phyloP scores from a whole-genome alignment of 345 rosid species.

The Durio zibethinus region DNA sequence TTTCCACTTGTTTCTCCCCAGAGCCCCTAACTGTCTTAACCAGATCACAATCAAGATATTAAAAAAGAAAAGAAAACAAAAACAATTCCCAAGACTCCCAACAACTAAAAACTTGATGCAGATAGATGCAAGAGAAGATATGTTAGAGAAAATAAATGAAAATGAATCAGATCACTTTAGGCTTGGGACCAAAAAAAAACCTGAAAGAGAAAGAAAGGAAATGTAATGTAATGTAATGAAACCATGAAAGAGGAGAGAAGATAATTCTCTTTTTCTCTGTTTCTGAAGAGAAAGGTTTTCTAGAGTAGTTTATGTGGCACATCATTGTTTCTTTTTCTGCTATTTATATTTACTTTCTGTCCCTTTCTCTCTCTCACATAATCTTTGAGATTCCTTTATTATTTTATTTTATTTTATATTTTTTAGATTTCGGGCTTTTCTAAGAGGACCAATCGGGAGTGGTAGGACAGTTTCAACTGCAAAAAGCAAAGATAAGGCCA shows the following conservation, averaged over 20 bases:
- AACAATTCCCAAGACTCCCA: constrained; percentile 10
- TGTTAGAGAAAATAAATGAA: not conserved
- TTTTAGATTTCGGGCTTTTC: constrained; percentile 5
- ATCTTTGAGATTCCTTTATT: not conserved
- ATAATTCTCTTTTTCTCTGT: not conserved
- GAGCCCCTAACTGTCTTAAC: not conserved
- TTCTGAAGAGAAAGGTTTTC: not conserved
- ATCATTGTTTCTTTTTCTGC: constrained; percentile 7
- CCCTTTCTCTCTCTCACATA: constrained; percentile 5
- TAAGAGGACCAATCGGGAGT: not conserved
- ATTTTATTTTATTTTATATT: not conserved
- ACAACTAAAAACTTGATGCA: not conserved
- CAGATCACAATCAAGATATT: constrained; percentile 2
- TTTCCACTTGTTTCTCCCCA: constrained; percentile 4
- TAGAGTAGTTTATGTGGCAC: constrained; percentile 10
- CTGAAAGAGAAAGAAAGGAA: not conserved
- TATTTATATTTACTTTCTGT: constrained; percentile 11
- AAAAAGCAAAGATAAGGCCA: not conserved
- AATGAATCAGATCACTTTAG: constrained; percentile 8
- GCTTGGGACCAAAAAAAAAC: not conserved
- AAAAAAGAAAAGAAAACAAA: not conserved
- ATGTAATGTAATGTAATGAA: not conserved
- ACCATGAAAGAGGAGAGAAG: not conserved
- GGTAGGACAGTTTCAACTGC: constrained; percentile 15
- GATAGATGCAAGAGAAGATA: not conserved